Evolutionary conservation across 352 stramenopile genomes (phyloP).

Genomic region (Pythium dissotocum): DNA sequence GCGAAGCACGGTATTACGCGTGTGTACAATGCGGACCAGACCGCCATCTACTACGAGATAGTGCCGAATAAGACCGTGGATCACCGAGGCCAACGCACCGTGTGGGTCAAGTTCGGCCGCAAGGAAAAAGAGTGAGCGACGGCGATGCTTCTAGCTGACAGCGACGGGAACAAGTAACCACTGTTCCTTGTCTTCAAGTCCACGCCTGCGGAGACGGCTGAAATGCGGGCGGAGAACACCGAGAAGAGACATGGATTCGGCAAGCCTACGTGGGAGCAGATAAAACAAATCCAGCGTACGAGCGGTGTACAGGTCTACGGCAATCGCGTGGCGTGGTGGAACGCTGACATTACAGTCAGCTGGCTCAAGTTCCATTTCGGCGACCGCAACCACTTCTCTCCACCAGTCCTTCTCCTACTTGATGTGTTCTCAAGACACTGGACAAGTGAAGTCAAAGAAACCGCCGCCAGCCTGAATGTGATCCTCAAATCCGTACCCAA

Average conservation of each 20-base stretch:
- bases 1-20: conserved; percentile 9
- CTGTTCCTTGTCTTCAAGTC: conserved; percentile 31
- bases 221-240: conserved; percentile 11
- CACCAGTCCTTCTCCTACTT: conserved; percentile 26
- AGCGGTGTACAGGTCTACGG: conserved; percentile 20
- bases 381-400: neutral
- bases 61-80: conserved; percentile 28
- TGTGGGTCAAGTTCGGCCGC: conserved; percentile 28
- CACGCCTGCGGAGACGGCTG: neutral
- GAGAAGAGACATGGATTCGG: conserved; percentile 21
- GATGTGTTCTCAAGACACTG: conserved; percentile 23
- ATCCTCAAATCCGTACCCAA: conserved; percentile 24
- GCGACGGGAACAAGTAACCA: conserved; percentile 21
- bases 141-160: conserved; percentile 27
- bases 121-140: conserved; percentile 31
- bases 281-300: conserved; percentile 2
- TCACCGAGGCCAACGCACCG: conserved; percentile 16
- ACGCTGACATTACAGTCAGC: conserved; percentile 9
- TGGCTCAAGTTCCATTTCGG: conserved; percentile 30
- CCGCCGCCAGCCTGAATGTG: conserved; percentile 18
- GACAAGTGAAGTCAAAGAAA: neutral
- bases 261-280: neutral
- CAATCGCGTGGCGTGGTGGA: conserved; percentile 27
- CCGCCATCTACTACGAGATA: conserved; percentile 30
- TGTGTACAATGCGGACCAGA: conserved; percentile 33